phyloP scores from a whole-genome alignment of 345 rosid genomes.

The Erysimum cheiranthoides region DNA sequence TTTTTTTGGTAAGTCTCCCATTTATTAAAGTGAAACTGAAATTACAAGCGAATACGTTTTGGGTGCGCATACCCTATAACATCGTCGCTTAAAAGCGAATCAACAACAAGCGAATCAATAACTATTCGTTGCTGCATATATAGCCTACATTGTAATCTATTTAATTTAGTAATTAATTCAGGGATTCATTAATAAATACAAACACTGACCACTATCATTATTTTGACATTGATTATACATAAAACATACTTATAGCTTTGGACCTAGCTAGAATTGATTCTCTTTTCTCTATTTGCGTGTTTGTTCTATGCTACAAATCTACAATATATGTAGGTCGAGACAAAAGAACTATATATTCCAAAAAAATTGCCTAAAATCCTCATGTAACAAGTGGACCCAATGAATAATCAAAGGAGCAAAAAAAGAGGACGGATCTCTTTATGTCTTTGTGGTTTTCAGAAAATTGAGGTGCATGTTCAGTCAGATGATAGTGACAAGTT shows the following conservation, averaged over 20 bases:
- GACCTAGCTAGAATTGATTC: slow-evolving; percentile 37
- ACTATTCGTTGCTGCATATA: background rate
- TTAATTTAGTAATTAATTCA: background rate
- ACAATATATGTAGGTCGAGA: slow-evolving; percentile 4
- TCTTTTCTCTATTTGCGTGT: slow-evolving; percentile 24
- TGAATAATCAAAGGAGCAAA: slow-evolving; percentile 32
- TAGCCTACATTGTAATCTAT: slow-evolving; percentile 3
- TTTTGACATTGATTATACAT: background rate
- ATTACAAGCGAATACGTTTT: too few species aligned
- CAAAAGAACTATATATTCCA: slow-evolving; percentile 22
- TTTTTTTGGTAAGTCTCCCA: too few species aligned
- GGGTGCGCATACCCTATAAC: too few species aligned
- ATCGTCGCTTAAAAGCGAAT: too few species aligned
- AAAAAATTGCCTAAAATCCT: slow-evolving; percentile 17
- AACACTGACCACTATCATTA: background rate
- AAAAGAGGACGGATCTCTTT: slow-evolving; percentile 19
- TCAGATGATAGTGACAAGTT: slow-evolving; percentile 18
- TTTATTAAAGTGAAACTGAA: too few species aligned
- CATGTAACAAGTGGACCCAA: slow-evolving; percentile 32
- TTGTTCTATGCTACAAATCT: slow-evolving; percentile 19
- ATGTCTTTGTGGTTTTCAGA: slow-evolving; percentile 14
- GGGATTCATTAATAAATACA: background rate
- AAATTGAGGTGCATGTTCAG: background rate
- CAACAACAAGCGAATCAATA: too few species aligned
- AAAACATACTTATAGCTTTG: background rate